Percentiles rank a stretch among this genome's conserved stretches.
These are phyloP conservation scores for Aplosporella prunicola DNA, from an alignment of 2,329 filamentous ascomycete genomes.

Conservation along the genomic window DNA sequence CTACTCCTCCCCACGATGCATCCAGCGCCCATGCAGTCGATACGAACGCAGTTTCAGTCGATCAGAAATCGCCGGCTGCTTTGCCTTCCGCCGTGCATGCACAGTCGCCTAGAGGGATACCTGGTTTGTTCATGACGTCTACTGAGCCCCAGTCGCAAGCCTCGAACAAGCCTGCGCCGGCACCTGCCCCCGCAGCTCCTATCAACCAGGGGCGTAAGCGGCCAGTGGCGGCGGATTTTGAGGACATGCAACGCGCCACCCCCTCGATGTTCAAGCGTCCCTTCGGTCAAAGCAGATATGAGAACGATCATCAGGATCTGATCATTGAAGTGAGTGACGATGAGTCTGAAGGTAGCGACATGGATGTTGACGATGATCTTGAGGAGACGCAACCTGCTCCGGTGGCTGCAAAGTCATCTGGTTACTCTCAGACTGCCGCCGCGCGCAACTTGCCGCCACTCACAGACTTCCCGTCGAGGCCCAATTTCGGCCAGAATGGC, in stretches of 20 bases:
- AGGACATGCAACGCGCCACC: conserved; percentile 5
- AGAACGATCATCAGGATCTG: conserved; percentile 49
- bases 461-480: conserved; percentile 20
- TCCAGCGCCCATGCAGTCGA: too few species aligned
- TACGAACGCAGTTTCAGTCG: too few species aligned
- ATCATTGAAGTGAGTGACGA: conserved; percentile 82
- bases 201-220: conserved; percentile 42
- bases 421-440: too few species aligned
- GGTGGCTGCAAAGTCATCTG: not conserved
- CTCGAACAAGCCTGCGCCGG: not conserved
- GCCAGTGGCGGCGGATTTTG: conserved; percentile 35
- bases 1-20: too few species aligned
- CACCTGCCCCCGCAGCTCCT: not conserved
- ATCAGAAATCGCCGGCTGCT: too few species aligned
- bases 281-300: conserved; percentile 46
- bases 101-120: conserved; percentile 33
- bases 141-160: conserved; percentile 1
- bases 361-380: conserved; percentile 56
- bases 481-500: conserved; percentile 17
- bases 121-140: conserved; percentile 43
- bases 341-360: conserved; percentile 51
- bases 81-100: conserved; percentile 11
- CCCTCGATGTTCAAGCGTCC: conserved; percentile 45
- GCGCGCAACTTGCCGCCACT: conserved; percentile 11
- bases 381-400: conserved; percentile 15